These are phyloP conservation scores for Solanum pinnatisectum DNA, from an alignment of 257 asterid species.

Conservation along the genomic window DNA sequence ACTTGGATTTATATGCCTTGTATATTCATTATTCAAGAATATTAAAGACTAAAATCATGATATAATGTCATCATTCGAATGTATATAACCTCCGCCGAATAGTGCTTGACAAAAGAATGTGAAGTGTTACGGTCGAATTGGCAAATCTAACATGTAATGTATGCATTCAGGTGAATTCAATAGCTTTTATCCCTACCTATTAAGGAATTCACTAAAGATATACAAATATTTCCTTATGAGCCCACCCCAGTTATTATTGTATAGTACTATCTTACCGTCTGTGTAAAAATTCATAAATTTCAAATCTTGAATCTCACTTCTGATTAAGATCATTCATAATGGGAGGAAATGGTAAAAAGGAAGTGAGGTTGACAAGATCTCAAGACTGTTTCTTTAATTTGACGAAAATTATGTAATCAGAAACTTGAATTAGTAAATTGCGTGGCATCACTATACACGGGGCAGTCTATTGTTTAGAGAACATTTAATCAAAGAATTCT, in stretches of 20 bases:
- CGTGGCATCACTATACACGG: not conserved
- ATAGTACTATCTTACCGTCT: not conserved
- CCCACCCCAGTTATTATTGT: not conserved
- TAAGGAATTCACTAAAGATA: not conserved
- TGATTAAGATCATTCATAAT: too few species aligned
- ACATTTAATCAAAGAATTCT: not conserved
- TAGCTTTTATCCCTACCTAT: not conserved
- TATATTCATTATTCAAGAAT: not conserved
- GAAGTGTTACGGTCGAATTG: not conserved
- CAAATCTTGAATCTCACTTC: not conserved
- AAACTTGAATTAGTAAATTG: not conserved
- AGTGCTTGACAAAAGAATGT: not conserved
- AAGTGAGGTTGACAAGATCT: too few species aligned
- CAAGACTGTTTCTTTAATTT: not conserved
- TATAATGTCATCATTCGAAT: not conserved
- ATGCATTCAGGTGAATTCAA: not conserved
- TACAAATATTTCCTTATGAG: not conserved
- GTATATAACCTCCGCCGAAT: too few species aligned
- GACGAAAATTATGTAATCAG: not conserved
- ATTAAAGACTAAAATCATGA: not conserved
- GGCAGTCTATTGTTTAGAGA: not conserved
- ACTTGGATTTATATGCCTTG: not conserved
- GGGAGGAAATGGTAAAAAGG: not conserved
- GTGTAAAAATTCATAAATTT: not conserved
- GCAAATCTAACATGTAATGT: not conserved